These are phyloP conservation scores for Letharia columbiana DNA, from an alignment of 495 filamentous ascomycete species.

Conservation along the genomic window DNA sequence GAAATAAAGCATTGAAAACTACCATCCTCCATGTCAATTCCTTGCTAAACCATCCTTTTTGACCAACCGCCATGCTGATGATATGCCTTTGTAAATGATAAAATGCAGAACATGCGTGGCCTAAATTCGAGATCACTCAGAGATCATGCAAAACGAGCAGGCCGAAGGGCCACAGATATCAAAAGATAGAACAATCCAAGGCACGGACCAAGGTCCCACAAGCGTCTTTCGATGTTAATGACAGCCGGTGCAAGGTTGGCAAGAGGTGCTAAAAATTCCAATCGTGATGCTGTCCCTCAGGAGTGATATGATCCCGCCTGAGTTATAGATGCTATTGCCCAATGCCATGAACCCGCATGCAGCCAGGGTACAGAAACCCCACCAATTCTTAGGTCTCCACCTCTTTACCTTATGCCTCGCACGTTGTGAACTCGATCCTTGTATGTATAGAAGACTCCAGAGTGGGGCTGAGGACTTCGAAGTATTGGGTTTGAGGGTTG, in stretches of 20 bases:
- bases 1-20: conserved; percentile 78
- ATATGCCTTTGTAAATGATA: background rate
- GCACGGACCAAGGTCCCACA: background rate
- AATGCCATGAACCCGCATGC: conserved; percentile 10
- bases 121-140: background rate
- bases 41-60: conserved; percentile 22
- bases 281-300: background rate
- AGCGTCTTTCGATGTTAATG: background rate
- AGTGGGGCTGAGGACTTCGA: background rate
- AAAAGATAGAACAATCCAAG: background rate
- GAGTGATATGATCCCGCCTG: background rate
- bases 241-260: background rate
- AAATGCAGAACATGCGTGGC: background rate
- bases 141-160: background rate
- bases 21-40: conserved; percentile 59
- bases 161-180: conserved; percentile 1
- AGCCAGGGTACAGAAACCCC: background rate
- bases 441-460: background rate
- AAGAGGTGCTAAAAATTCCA: background rate
- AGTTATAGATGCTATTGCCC: background rate
- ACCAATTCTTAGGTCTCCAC: background rate
- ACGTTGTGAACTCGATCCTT: background rate
- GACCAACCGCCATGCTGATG: conserved; percentile 19
- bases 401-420: background rate
- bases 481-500: background rate